Evolutionary conservation across 768 basidiomycete species (phyloP).

Genomic region (Chalciporus pseudorubinellus): DNA sequence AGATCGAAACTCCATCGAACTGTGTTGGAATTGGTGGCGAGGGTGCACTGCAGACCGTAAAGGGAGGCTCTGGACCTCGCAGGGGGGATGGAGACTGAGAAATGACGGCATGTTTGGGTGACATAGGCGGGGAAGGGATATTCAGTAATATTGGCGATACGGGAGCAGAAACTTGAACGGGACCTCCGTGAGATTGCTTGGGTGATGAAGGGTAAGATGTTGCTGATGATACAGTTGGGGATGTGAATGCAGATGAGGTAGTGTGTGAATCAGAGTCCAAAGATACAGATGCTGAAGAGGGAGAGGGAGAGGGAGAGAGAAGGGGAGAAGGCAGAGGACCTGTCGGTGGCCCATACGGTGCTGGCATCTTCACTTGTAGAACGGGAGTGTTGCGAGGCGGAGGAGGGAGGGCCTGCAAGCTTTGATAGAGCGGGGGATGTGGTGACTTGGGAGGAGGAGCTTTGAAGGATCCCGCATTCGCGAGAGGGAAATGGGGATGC

Average conservation of each 20-base stretch:
- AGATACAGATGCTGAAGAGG: conserved; percentile 4
- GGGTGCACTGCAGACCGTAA: neutral
- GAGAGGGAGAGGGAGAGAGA: neutral
- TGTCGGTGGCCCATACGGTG: neutral
- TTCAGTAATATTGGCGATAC: neutral
- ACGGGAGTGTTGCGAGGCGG: neutral
- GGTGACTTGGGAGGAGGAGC: conserved; percentile 31
- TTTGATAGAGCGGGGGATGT: conserved; percentile 1
- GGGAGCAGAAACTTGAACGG: neutral
- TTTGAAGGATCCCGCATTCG: conserved; percentile 16
- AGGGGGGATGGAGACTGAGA: neutral
- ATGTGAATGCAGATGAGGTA: conserved; percentile 8
- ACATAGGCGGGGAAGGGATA: neutral
- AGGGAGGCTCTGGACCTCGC: neutral
- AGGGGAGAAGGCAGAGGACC: neutral
- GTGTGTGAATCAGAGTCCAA: conserved; percentile 7
- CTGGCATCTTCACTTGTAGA: neutral
- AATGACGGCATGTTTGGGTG: neutral
- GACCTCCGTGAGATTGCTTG: neutral
- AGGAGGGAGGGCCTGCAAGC: conserved; percentile 1
- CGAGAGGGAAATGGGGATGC: conserved; percentile 41
- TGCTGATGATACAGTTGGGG: conserved; percentile 13
- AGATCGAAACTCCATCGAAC: neutral
- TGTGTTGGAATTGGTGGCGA: conserved; percentile 1
- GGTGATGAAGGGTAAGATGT: conserved; percentile 5